Base-by-base conservation (phyloP, 164 flowering plant genomes). In the Platanus orientalis region DNA sequence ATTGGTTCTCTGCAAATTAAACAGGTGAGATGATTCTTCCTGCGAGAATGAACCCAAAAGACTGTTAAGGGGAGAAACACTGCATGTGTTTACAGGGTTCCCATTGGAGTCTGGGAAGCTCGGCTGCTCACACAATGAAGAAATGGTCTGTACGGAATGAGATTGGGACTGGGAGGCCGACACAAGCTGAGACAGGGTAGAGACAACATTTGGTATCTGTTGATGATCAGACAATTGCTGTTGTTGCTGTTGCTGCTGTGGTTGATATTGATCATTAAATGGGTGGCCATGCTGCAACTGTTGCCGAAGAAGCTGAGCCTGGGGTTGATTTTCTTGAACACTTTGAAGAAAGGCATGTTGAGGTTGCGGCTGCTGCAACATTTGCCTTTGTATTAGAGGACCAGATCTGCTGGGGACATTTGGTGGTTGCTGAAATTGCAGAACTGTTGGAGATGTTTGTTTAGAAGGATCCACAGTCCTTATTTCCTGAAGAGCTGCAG, bases 401-500 rank as follows among this genome's bases (percentile, higher is more conserved):
- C 82, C 52, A 58, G 90, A 63, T 60, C 78, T 62, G 65, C 60
- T 72, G 3, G 83, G 68, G 10, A 78, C 66, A 54, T 42, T 75
- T 60, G 81, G 89, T 24, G 82, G 64, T 63, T 82, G 92, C 68
- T 85, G 98, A 69, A 83, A 83, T 63, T 87, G 98, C 60, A 85
- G 56, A 60, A 79, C 60, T 52, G 92, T 71, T 42, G 93, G 56
- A 53, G 79, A 54, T 24, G 73, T 58, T 55, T 73, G 84, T 64
- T 85, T 89, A 25, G 86, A 64, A 63, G 86, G 71, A 75, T 87
- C 96, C 1, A 72, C 69, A 25, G 62, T 73, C 63, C 96, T 81
- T 85, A 87, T 83, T 49, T 90, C 95, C 63, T 88, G 93, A 61
- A 92, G 80, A 16, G 92, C 91, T 42, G 98, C 87, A 52, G 91